Percentiles rank a stretch among this genome's conserved stretches.
Conservation (phyloP, 129 eudicot species). For the Chrysanthemum seticuspe region DNA sequence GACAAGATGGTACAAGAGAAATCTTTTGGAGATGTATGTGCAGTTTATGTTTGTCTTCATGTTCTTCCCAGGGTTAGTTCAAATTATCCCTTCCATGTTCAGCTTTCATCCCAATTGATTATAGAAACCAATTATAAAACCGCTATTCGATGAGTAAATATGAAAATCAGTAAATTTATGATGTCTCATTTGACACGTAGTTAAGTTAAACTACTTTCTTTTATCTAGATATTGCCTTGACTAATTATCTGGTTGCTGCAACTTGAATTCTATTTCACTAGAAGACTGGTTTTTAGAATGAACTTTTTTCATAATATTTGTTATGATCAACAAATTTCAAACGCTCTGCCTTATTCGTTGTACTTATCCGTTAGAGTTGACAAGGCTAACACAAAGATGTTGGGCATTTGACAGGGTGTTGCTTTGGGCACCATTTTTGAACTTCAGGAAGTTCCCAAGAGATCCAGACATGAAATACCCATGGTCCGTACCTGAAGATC, state of each 20-base stretch:
- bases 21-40: constrained; percentile 81
- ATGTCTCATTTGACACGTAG: background rate
- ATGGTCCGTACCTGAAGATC: constrained; percentile 76
- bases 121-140: background rate
- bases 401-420: constrained; percentile 45
- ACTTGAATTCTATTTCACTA: background rate
- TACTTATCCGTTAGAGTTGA: background rate
- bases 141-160: background rate
- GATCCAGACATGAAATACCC: constrained; percentile 93
- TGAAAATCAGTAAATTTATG: background rate
- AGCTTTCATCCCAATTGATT: background rate
- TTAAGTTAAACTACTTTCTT: background rate
- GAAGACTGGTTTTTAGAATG: too few species aligned
- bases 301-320: too few species aligned
- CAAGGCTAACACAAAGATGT: background rate
- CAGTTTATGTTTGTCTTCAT: constrained; percentile 91
- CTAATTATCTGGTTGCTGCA: background rate
- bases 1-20: constrained; percentile 79
- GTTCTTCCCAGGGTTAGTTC: constrained; percentile 92
- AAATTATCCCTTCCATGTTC: background rate
- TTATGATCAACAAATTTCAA: too few species aligned
- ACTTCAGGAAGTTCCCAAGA: constrained; percentile 88
- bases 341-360: too few species aligned
- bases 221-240: background rate
- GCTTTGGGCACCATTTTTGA: constrained; percentile 94